Percentiles rank a stretch among this genome's conserved stretches.
phyloP scores from a whole-genome alignment of 2,329 filamentous ascomycete genomes.

The Ophiognomonia clavigignenti-juglandacearum region DNA sequence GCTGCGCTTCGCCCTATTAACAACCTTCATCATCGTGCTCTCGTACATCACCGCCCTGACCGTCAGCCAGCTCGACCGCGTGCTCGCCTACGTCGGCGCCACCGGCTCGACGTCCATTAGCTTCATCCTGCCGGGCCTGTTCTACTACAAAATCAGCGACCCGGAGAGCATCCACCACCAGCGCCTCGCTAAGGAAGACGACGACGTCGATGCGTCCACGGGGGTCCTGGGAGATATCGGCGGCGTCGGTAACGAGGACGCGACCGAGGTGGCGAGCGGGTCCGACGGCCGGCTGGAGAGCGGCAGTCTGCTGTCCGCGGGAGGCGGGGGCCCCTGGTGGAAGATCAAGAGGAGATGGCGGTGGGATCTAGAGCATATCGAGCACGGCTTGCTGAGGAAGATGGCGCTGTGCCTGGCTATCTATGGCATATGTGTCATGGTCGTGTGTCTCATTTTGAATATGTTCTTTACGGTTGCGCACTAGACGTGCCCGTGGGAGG shows the following conservation, averaged over 20 bases:
- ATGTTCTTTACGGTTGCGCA: constrained; percentile 69
- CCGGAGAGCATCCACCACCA: constrained; percentile 86
- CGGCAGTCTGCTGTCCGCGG: constrained; percentile 37
- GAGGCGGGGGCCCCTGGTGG: constrained; percentile 37
- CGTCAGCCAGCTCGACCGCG: constrained; percentile 81
- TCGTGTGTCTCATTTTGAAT: constrained; percentile 81
- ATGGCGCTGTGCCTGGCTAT: constrained; percentile 70
- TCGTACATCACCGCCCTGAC: constrained; percentile 89
- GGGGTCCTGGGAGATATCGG: not conserved
- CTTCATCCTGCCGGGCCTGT: constrained; percentile 91
- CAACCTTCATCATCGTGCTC: constrained; percentile 76
- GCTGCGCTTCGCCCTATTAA: constrained; percentile 81
- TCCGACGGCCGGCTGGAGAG: constrained; percentile 39
- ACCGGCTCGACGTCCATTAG: constrained; percentile 94
- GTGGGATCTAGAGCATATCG: constrained; percentile 59
- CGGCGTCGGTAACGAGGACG: constrained; percentile 52
- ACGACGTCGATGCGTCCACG: constrained; percentile 56
- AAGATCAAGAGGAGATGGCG: constrained; percentile 53
- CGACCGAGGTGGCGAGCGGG: constrained; percentile 38
- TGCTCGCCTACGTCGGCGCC: constrained; percentile 90
- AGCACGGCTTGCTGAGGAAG: constrained; percentile 62
- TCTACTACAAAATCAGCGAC: constrained; percentile 97
- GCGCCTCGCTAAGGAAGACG: constrained; percentile 82
- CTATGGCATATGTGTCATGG: constrained; percentile 86
- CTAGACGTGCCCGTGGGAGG: constrained; percentile 32